A percentile compares a stretch with the other conserved stretches of the same genome.
These are phyloP conservation scores for Candida sanyaensis DNA, from an alignment of 1,139 yeast species.

Conservation along the genomic window DNA sequence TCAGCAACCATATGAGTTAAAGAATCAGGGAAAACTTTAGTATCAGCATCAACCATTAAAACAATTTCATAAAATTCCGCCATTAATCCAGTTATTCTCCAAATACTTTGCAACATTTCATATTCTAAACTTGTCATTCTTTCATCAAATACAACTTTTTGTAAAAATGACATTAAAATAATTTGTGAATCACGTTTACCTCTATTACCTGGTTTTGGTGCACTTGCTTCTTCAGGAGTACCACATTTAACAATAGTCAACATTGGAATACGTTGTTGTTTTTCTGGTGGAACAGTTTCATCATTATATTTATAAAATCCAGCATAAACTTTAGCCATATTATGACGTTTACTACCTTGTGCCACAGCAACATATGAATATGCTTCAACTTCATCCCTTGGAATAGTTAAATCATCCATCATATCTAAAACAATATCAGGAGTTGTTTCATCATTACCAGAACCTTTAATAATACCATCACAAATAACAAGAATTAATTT, in stretches of 20 bases:
- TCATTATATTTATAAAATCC: constrained; percentile 88
- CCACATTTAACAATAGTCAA: constrained; percentile 89
- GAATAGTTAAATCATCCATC: constrained; percentile 81
- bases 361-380: constrained; percentile 94
- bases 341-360: constrained; percentile 88
- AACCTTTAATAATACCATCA: constrained; percentile 93
- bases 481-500: constrained; percentile 81
- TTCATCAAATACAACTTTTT: constrained; percentile 89
- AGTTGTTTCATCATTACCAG: constrained; percentile 83
- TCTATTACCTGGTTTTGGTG: constrained; percentile 95
- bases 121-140: constrained; percentile 95
- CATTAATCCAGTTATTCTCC: constrained; percentile 87
- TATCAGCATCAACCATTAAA: constrained; percentile 97
- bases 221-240: constrained; percentile 74
- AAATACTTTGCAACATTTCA: constrained; percentile 74
- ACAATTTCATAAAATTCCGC: constrained; percentile 84
- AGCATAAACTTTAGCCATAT: constrained; percentile 94
- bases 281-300: constrained; percentile 68
- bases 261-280: constrained; percentile 89
- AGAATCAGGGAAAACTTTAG: constrained; percentile 88
- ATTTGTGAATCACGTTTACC: constrained; percentile 98
- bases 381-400: constrained; percentile 73
- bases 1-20: constrained; percentile 91
- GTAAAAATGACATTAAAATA: constrained; percentile 89
- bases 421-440: constrained; percentile 85